Conservation (phyloP, 345 rosid species). For the Raphanus sativus region DNA sequence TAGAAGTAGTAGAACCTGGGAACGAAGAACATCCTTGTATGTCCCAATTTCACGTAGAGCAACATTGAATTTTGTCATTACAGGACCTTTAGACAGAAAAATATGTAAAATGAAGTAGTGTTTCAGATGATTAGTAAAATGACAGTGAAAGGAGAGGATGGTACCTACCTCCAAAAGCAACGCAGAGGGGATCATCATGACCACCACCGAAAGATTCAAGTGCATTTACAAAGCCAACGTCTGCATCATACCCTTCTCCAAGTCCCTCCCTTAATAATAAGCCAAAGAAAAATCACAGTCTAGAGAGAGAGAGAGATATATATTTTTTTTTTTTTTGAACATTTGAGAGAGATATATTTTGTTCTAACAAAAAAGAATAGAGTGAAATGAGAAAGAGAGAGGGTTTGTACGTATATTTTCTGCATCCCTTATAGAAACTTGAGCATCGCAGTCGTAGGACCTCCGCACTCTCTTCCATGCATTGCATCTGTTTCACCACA, state of each 20-base stretch:
- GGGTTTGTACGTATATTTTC: conserved; percentile 57
- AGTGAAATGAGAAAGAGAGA: background rate
- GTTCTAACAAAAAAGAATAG: background rate
- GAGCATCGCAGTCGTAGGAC: conserved; percentile 53
- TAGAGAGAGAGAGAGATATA: background rate
- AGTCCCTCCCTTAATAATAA: conserved; percentile 55
- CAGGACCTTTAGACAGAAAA: conserved; percentile 49
- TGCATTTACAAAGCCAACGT: conserved; percentile 65
- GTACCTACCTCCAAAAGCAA: conserved; percentile 66
- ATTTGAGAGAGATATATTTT: background rate
- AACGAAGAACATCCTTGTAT: conserved; percentile 75
- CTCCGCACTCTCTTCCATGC: conserved; percentile 66
- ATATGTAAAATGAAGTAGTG: background rate
- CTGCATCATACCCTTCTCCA: conserved; percentile 64
- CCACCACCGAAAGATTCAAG: conserved; percentile 77
- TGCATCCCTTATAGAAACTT: conserved; percentile 64
- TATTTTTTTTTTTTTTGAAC: too few species aligned
- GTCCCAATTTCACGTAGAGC: conserved; percentile 75
- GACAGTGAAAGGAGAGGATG: background rate
- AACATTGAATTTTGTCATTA: conserved; percentile 66
- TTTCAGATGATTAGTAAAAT: too few species aligned
- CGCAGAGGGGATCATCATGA: conserved; percentile 65
- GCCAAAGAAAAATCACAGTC: background rate
- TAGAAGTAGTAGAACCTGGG: background rate
- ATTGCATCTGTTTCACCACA: conserved; percentile 51